Conservation (phyloP, 352 stramenopile genomes). For the Phytophthora idaei region DNA sequence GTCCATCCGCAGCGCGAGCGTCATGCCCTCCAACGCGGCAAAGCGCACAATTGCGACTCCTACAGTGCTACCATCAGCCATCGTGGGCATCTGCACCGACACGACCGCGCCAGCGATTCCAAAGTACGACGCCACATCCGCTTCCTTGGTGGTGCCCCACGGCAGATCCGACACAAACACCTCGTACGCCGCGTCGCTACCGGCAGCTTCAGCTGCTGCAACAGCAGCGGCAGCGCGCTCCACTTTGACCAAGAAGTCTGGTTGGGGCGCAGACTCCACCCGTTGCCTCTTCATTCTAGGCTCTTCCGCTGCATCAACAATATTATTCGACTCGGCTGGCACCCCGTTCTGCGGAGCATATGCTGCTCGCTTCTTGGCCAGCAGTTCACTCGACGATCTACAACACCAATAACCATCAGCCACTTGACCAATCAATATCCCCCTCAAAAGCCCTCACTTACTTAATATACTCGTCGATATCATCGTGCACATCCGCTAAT, state of each 20-base stretch:
- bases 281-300: constrained; percentile 42
- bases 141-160: constrained; percentile 51
- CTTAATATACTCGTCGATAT: constrained; percentile 71
- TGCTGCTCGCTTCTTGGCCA: constrained; percentile 40
- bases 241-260: constrained; percentile 53
- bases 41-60: constrained; percentile 72
- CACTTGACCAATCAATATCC: neutral
- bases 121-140: constrained; percentile 71
- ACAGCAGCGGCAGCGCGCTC: constrained; percentile 42
- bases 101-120: constrained; percentile 52
- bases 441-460: constrained; percentile 18
- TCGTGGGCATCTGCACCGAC: constrained; percentile 72
- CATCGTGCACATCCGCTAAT: constrained; percentile 41
- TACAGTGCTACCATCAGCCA: constrained; percentile 73
- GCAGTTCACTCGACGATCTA: constrained; percentile 47
- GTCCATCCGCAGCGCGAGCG: constrained; percentile 64
- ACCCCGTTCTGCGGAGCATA: constrained; percentile 15
- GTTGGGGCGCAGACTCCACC: constrained; percentile 23
- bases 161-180: constrained; percentile 74
- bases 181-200: constrained; percentile 35
- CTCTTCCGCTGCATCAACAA: constrained; percentile 31
- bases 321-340: constrained; percentile 13
- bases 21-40: constrained; percentile 51
- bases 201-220: constrained; percentile 21
- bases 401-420: constrained; percentile 1